phyloP scores from a whole-genome alignment of 257 asterid genomes.

The Mentha longifolia region DNA sequence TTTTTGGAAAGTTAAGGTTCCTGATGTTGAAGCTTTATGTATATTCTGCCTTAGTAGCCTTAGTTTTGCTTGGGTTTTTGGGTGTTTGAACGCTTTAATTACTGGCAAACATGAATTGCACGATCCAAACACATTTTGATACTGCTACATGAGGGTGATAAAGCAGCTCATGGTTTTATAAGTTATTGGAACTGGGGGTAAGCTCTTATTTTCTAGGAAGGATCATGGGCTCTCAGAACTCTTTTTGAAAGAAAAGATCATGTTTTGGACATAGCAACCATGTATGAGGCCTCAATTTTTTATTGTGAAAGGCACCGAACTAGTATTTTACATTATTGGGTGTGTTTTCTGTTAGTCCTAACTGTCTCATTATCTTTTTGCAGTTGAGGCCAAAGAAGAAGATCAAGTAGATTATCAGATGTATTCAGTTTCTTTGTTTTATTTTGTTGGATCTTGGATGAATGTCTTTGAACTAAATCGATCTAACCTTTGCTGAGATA shows the following conservation, averaged over 20 bases:
- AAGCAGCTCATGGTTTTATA: background rate
- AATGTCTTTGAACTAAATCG: conserved; percentile 11
- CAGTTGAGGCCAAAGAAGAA: conserved; percentile 58
- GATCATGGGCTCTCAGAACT: background rate
- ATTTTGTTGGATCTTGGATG: background rate
- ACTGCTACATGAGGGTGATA: background rate
- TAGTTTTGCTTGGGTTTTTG: background rate
- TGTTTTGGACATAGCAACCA: conserved; percentile 45
- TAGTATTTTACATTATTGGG: no score
- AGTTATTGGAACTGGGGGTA: background rate
- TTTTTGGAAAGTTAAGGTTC: conserved; percentile 61
- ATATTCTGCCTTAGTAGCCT: background rate
- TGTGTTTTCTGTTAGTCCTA: background rate
- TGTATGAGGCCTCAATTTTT: conserved; percentile 27
- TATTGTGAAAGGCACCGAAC: background rate
- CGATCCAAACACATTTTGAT: background rate
- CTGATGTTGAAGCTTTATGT: conserved; percentile 65
- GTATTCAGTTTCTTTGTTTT: conserved; percentile 12
- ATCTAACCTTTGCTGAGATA: conserved; percentile 22
- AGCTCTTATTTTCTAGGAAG: background rate
- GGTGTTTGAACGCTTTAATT: background rate
- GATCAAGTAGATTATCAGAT: conserved; percentile 37
- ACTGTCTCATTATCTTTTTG: background rate
- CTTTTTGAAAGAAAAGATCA: background rate
- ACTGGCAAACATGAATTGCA: background rate